A percentile compares a stretch with the other conserved stretches of the same genome.
These are phyloP conservation scores for Aureobasidium sp. DNA, from an alignment of 2,329 filamentous ascomycete genomes.

Conservation along the genomic window DNA sequence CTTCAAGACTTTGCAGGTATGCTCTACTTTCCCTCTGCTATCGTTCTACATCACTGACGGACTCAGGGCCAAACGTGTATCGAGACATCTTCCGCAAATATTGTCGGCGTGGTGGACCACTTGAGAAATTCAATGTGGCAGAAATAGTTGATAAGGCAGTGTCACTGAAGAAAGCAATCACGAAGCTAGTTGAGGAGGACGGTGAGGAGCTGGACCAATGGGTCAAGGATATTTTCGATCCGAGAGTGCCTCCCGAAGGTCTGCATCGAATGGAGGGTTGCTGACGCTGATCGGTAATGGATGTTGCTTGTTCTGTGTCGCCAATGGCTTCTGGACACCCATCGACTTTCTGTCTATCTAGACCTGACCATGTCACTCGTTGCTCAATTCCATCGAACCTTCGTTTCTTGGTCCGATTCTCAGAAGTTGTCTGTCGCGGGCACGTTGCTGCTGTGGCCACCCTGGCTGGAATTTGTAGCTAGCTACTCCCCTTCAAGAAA, in stretches of 20 bases:
- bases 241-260: slow-evolving; percentile 13
- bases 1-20: slow-evolving; percentile 22
- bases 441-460: background rate
- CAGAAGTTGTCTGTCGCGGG: background rate
- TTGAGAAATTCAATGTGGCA: slow-evolving; percentile 26
- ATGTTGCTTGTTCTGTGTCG: background rate
- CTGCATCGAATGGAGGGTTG: background rate
- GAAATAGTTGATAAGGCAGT: slow-evolving; percentile 28
- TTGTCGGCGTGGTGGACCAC: slow-evolving; percentile 19
- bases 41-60: background rate
- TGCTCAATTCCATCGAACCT: background rate
- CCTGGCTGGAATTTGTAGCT: background rate
- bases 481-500: background rate
- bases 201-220: slow-evolving; percentile 21
- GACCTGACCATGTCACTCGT: background rate
- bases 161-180: slow-evolving; percentile 19
- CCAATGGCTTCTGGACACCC: background rate
- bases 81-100: slow-evolving; percentile 22
- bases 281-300: too few relatives aligned
- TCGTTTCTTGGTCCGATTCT: background rate
- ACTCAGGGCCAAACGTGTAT: slow-evolving; percentile 20
- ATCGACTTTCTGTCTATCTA: background rate
- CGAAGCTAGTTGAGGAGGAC: slow-evolving; percentile 9
- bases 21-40: background rate
- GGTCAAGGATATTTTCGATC: slow-evolving; percentile 24